Evolutionary conservation across 345 rosid species (phyloP).

Genomic region (Triadica sebifera): DNA sequence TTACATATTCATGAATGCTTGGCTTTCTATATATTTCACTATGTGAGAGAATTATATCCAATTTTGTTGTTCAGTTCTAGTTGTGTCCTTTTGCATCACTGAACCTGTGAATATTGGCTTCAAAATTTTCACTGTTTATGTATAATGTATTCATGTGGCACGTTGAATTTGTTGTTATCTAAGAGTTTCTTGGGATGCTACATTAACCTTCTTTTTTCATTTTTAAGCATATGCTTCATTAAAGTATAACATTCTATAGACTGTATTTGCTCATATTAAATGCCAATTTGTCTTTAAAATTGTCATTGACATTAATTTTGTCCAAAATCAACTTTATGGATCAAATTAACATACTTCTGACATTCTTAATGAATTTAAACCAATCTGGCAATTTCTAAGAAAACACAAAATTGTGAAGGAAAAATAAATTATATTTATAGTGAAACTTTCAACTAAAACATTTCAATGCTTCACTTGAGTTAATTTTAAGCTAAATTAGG

Average conservation of each 20-base stretch:
- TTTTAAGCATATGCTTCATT: neutral
- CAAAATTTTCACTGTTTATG: neutral
- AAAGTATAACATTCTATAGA: neutral
- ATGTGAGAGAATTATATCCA: neutral
- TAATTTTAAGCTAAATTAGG: neutral
- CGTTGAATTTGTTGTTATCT: neutral
- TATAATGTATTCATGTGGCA: neutral
- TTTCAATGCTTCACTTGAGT: neutral
- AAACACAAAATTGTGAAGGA: neutral
- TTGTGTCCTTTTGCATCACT: neutral
- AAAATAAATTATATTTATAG: neutral
- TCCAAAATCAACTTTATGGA: neutral
- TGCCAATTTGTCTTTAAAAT: neutral
- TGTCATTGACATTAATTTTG: too few relatives aligned
- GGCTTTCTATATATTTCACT: neutral
- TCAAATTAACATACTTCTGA: neutral
- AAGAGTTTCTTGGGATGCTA: neutral
- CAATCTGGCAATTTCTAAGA: too few relatives aligned
- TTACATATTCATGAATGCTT: neutral
- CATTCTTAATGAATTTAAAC: too few relatives aligned
- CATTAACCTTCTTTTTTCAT: neutral
- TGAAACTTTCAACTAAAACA: neutral
- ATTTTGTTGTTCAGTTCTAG: slow-evolving; percentile 6
- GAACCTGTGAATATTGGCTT: neutral
- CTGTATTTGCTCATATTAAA: neutral